phyloP scores from a whole-genome alignment of 164 flowering plant genomes.

The Paratinospora sagittata region DNA sequence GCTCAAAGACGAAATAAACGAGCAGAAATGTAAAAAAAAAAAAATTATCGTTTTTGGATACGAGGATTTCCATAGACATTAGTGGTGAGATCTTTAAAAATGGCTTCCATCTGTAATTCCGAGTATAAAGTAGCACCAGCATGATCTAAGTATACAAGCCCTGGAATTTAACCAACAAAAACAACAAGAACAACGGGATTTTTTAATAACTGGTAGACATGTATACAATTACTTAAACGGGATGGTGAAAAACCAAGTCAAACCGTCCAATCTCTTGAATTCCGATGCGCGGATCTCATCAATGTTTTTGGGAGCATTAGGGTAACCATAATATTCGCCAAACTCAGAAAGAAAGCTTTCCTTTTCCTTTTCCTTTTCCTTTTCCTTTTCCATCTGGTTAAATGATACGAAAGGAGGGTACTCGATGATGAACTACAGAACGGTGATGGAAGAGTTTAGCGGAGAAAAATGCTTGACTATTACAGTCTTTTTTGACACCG shows the following conservation, averaged over 20 bases:
- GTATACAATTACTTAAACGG: neutral
- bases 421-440: no score
- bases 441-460: no score
- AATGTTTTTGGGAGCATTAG: slow-evolving; percentile 61
- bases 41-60: slow-evolving; percentile 68
- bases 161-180: slow-evolving; percentile 24
- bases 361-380: slow-evolving; percentile 37
- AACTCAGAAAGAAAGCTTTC: slow-evolving; percentile 65
- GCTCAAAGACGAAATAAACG: neutral
- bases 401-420: no score
- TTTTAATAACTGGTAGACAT: neutral
- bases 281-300: slow-evolving; percentile 75
- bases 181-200: neutral
- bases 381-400: no score
- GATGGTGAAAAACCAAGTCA: slow-evolving; percentile 11
- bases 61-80: slow-evolving; percentile 93
- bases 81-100: slow-evolving; percentile 54
- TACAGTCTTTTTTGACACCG: no score
- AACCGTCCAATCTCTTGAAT: slow-evolving; percentile 70
- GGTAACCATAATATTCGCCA: slow-evolving; percentile 76
- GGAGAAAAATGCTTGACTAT: no score
- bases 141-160: slow-evolving; percentile 83
- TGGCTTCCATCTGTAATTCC: slow-evolving; percentile 76
- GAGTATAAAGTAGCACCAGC: slow-evolving; percentile 93
- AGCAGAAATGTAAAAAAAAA: no score